phyloP scores from a whole-genome alignment of 805 yeast species.

The Metschnikowia lochheadii region DNA sequence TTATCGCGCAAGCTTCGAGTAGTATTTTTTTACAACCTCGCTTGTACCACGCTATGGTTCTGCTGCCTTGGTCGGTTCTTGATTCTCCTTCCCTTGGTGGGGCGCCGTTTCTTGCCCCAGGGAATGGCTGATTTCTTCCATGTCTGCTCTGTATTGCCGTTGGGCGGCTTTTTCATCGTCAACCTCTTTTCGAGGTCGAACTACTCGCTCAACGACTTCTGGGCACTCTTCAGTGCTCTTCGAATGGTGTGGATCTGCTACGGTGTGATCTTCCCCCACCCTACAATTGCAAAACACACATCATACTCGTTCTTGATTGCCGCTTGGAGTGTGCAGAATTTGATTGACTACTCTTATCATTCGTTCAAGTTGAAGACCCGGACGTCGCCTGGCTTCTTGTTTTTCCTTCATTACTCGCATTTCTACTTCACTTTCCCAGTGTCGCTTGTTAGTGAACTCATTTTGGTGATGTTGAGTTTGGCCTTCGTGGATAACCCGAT shows the following conservation, averaged over 20 bases:
- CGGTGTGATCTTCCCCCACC: slow-evolving; percentile 40
- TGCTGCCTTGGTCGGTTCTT: slow-evolving; percentile 47
- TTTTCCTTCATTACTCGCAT: slow-evolving; percentile 35
- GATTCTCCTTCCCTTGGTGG: slow-evolving; percentile 59
- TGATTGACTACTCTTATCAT: slow-evolving; percentile 33
- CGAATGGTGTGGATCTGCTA: slow-evolving; percentile 39
- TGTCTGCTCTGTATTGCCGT: slow-evolving; percentile 33
- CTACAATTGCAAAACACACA: slow-evolving; percentile 39
- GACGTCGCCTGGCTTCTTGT: slow-evolving; percentile 31
- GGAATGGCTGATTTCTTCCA: slow-evolving; percentile 67
- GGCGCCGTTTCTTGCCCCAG: slow-evolving; percentile 60
- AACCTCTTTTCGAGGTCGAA: slow-evolving; percentile 2
- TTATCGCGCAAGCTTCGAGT: slow-evolving; percentile 29
- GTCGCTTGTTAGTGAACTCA: slow-evolving; percentile 31
- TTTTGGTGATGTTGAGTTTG: slow-evolving; percentile 33
- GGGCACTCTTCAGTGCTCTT: slow-evolving; percentile 27
- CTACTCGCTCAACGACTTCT: slow-evolving; percentile 18
- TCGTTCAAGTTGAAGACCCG: slow-evolving; percentile 34
- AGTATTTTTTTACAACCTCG: slow-evolving; percentile 32
- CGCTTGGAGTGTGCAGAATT: slow-evolving; percentile 33
- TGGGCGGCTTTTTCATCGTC: slow-evolving; percentile 22
- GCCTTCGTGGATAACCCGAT: slow-evolving; percentile 24
- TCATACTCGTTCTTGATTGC: slow-evolving; percentile 36
- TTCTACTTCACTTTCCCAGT: slow-evolving; percentile 34
- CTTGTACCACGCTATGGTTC: slow-evolving; percentile 43